Conservation (phyloP, 1,284 basidiomycete genomes). For the Phellopilus nigrolimitatus region DNA sequence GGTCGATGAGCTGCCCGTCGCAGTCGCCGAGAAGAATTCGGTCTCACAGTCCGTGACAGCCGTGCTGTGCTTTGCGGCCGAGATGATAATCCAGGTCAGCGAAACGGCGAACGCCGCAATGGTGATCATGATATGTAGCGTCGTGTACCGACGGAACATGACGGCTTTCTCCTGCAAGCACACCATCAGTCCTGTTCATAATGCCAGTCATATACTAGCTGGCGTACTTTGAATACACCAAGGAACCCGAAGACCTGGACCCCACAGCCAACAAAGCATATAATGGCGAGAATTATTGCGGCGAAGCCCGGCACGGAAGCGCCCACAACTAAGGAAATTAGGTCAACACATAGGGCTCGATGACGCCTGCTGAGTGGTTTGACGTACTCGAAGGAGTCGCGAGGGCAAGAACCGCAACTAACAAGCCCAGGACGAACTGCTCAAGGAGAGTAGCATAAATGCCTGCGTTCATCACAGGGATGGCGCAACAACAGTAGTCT, state of each 20-base stretch:
- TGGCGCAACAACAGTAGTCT: conserved; percentile 80
- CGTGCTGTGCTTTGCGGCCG: conserved; percentile 65
- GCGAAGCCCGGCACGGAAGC: conserved; percentile 74
- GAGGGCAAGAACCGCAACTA: conserved; percentile 74
- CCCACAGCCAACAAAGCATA: conserved; percentile 69
- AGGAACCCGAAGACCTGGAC: conserved; percentile 79
- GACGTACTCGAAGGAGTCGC: conserved; percentile 74
- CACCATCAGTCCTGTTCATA: conserved; percentile 4
- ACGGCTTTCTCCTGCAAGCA: conserved; percentile 65
- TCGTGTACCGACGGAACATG: conserved; percentile 71
- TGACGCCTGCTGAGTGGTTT: conserved; percentile 11
- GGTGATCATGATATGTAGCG: conserved; percentile 57
- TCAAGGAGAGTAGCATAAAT: conserved; percentile 78
- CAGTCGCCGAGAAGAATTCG: conserved; percentile 47
- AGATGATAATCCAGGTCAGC: conserved; percentile 77
- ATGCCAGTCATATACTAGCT: background rate
- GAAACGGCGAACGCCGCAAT: conserved; percentile 66
- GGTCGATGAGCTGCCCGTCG: conserved; percentile 34
- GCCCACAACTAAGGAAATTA: conserved; percentile 64
- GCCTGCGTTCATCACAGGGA: conserved; percentile 82
- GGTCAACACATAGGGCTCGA: conserved; percentile 16
- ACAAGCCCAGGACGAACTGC: conserved; percentile 64
- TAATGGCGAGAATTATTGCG: conserved; percentile 65
- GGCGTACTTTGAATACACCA: conserved; percentile 68
- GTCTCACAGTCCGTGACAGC: conserved; percentile 64